Evolutionary conservation across 2,329 filamentous ascomycete species (phyloP), one percentile per base, ranked within the genome.

Genomic region (Hansfordia pulvinata): DNA sequence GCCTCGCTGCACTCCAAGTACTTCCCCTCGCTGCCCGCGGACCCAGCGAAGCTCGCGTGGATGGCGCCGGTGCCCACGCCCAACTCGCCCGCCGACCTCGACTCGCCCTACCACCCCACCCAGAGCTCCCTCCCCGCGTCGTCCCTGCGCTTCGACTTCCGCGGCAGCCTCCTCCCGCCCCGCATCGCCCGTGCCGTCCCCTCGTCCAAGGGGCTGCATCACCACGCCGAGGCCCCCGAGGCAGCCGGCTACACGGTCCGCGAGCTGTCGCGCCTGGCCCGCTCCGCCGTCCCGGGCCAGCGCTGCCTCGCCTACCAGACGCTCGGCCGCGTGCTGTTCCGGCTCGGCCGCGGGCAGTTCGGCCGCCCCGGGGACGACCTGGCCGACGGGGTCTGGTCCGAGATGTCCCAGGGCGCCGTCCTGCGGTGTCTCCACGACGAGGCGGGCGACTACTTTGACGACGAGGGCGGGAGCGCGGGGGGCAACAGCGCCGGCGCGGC

Each of bases 161-260:
- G 65, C 26, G 90, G 88, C 34, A 65, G 67, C 1, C 64, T 98
- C 3, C 64, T 98, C 9, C 73, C 88, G 0, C 90, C 90, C 0
- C 65, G 72, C 25, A 67, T 73, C 18, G 75, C 84, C 15, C 66
- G 85, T 29, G 61, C 69, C 2, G 74, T 96, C 15, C 81, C 88
- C 5, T 71, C 72, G 1, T 76, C 73, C 9, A 70, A 77, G 32
- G 90, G 90, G 0, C 64, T 98, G 10, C 90, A 98, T 50, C 88
- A 98, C 50, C 90, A 98, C 49, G 85, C 80, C 35, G 74, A 86
- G 31, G 86, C 88, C 2, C 90, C 90, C 10, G 84, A 93, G 51
- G 83, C 86, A 2, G 90, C 90, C 0, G 90, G 90, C 0, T 98
- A 98, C 53, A 96, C 90, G 0, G 69, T 98, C 17, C 72, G 75